These are phyloP conservation scores for Thermothielavioides terrestris DNA, from an alignment of 495 filamentous ascomycete genomes.

Conservation along the genomic window DNA sequence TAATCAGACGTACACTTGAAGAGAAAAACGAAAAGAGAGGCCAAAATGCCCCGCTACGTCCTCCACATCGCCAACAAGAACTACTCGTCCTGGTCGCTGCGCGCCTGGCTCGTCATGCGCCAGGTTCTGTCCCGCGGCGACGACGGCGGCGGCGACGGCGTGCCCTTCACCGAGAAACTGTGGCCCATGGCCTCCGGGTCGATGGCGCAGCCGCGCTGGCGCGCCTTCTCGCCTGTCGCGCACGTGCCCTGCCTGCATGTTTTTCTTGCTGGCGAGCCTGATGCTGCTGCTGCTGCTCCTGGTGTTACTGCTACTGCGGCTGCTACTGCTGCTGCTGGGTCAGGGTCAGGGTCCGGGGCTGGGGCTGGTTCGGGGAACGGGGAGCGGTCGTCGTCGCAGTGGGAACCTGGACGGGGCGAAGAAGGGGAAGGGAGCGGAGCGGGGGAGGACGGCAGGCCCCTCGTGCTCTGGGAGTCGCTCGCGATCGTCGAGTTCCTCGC, in stretches of 20 bases:
- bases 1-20: too few relatives aligned
- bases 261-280: neutral
- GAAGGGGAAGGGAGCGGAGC: neutral
- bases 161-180: constrained; percentile 24
- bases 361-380: too few relatives aligned
- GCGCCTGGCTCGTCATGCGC: constrained; percentile 27
- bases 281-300: too few relatives aligned
- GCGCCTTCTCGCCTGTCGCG: constrained; percentile 24
- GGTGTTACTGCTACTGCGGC: too few relatives aligned
- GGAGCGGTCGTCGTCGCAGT: too few relatives aligned
- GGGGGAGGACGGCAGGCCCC: too few relatives aligned
- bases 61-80: constrained; percentile 30
- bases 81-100: constrained; percentile 31
- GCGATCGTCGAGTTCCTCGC: constrained; percentile 48
- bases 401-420: too few relatives aligned
- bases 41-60: constrained; percentile 18
- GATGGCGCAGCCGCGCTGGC: constrained; percentile 18
- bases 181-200: constrained; percentile 10
- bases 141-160: too few relatives aligned
- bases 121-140: too few relatives aligned
- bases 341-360: too few relatives aligned
- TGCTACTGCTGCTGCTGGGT: too few relatives aligned
- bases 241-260: constrained; percentile 29
- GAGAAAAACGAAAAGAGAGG: too few relatives aligned
- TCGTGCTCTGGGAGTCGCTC: constrained; percentile 42